A percentile compares a stretch with the other conserved stretches of the same genome.
Evolutionary conservation across 176 grass and related monocot genomes (phyloP).

Genomic region (Eragrostis curvula): DNA sequence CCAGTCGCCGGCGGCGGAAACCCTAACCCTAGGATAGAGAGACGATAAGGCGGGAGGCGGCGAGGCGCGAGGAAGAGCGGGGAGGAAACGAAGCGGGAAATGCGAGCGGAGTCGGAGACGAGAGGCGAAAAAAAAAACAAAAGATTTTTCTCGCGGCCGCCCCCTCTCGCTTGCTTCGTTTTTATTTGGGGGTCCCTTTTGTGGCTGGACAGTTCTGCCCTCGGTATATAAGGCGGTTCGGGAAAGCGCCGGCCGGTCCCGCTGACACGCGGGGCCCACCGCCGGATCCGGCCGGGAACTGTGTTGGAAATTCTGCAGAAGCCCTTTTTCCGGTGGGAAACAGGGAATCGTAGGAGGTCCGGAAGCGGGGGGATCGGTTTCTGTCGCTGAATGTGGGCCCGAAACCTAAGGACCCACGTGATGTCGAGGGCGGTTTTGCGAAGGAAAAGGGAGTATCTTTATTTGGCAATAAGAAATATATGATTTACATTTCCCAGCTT

Average conservation of each 20-base stretch:
- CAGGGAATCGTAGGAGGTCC: not conserved
- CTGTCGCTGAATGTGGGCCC: not conserved
- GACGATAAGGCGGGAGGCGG: not conserved
- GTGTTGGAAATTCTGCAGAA: not conserved
- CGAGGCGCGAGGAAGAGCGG: not conserved
- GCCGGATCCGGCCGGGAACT: not conserved
- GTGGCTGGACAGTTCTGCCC: constrained; percentile 15
- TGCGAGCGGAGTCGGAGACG: not conserved
- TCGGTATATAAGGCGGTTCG: not conserved
- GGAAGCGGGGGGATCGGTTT: no score
- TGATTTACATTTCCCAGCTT: no score
- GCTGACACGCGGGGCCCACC: not conserved
- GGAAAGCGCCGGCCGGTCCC: not conserved
- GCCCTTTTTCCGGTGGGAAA: not conserved
- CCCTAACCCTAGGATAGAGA: constrained; percentile 29
- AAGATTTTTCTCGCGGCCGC: not conserved
- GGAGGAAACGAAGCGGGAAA: constrained; percentile 43
- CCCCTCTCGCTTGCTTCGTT: not conserved
- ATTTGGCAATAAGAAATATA: no score
- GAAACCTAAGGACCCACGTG: not conserved
- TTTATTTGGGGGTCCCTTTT: not conserved
- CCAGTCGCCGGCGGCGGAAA: constrained; percentile 7
- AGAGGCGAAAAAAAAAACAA: not conserved
- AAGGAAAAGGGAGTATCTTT: no score
- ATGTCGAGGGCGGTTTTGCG: not conserved